Evolutionary conservation across 2,329 filamentous ascomycete genomes (phyloP).

Genomic region (Hymenoscyphus albidus): DNA sequence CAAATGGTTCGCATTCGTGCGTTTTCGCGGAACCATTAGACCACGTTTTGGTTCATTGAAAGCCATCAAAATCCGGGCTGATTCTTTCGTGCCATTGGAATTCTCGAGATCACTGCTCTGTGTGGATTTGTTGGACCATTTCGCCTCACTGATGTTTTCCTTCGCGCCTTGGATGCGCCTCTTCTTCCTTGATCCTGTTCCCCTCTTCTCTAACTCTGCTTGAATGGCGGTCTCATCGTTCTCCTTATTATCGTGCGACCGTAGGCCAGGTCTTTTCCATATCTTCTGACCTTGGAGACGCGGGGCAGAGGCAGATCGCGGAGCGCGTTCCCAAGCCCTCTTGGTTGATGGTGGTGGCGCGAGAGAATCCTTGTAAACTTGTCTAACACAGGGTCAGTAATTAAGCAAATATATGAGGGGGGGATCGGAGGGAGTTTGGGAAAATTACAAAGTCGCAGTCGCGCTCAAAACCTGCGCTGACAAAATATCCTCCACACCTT

Average conservation of each 20-base stretch:
- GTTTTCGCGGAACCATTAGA: conserved; percentile 31
- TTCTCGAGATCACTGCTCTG: conserved; percentile 4
- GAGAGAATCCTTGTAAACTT: conserved; percentile 32
- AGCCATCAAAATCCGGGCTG: conserved; percentile 4
- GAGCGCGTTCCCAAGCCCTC: conserved; percentile 32
- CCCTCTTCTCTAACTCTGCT: conserved; percentile 37
- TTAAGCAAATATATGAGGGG: not conserved
- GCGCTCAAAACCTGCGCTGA: conserved; percentile 13
- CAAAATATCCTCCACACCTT: conserved; percentile 11
- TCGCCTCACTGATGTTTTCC: conserved; percentile 34
- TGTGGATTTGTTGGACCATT: conserved; percentile 28
- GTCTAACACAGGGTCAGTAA: conserved; percentile 19
- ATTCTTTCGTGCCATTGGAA: conserved; percentile 9
- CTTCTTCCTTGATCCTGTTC: conserved; percentile 37
- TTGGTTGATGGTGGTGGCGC: conserved; percentile 22
- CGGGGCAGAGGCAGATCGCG: conserved; percentile 31
- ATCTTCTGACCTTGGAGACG: conserved; percentile 34
- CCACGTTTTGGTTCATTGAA: conserved; percentile 16
- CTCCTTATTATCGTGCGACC: conserved; percentile 22
- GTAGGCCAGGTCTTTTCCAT: conserved; percentile 30
- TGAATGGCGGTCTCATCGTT: conserved; percentile 22
- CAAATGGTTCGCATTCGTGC: conserved; percentile 34
- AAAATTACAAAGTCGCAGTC: conserved; percentile 24
- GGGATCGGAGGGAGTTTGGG: not conserved
- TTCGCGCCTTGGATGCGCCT: conserved; percentile 30